Evolutionary conservation across 352 stramenopile genomes (phyloP), one percentile per base, ranked within the genome.

Genomic region (Blastocystis sp.): DNA sequence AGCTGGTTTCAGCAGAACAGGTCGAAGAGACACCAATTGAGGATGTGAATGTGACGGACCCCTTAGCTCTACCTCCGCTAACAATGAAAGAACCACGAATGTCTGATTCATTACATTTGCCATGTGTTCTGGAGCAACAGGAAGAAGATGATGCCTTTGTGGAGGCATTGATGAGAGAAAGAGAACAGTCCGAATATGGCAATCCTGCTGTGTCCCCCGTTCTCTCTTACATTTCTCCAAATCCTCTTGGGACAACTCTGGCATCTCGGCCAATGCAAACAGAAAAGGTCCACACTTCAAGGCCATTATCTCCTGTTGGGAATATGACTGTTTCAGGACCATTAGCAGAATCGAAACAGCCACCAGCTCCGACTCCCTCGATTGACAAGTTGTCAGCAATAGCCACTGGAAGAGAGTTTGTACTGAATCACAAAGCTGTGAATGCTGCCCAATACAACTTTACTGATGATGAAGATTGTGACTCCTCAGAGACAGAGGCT

Each of bases 381-480:
- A n/a, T n/a, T n/a, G n/a, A n/a, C n/a, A n/a, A 46, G 9, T 93
- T 98, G 96, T 91, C 96, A 94, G 93, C 99, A 98, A 65, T 99
- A 92, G 92, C 99, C 99, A 96, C 96, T 99, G 88, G 98, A 91
- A 83, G 95, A 96, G 90, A 99, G 97, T 92, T 98, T 98, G 94
- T 98, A 99, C 91, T 98, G 94, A 89, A 42, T 16, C 4, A 24
- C 21, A 24, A n/a, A 5, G 65, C 65, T 24, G 32, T 77, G 5
- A 77, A 77, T 19, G 65, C 65, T 0, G 65, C 37, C 27, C 21
- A 77, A 14, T 77, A 77, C 32, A 51, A 77, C 29, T 77, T 77
- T n/a, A 29, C 65, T 14, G 65, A 46, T 16, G 65, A 77, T 77
- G 65, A 77, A 57, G 49, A 57, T 61, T 2, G 54, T n/a, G 54